Evolutionary conservation across 768 basidiomycete species (phyloP), one percentile per base, ranked within the genome.

Genomic region (Rickenella mellea): DNA sequence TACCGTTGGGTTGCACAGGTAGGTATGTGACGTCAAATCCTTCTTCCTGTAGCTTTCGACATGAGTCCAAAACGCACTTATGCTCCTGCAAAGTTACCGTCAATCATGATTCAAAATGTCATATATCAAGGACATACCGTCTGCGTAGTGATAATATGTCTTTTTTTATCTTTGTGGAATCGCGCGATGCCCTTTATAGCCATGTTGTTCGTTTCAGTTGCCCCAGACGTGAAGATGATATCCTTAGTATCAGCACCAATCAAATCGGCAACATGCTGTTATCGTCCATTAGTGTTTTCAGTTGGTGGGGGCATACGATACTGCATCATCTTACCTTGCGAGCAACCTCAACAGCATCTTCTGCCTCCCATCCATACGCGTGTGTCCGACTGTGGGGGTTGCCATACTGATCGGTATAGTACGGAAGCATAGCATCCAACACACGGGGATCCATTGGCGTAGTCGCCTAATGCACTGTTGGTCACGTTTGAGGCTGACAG

Each of bases 321-420:
- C n/a, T 36, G 7, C 8, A 11, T 2, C 17, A n/a, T 57, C 55
- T 17, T 40, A 81, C 91, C 73, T 87, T 81, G 41, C 96, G 77
- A 2, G 91, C 93, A 47, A 83, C 79, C 57, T 98, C 96, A 6
- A 96, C 88, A 0, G 85, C 96, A 55, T 82, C 73, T 55, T 99
- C 96, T 5, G 94, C 90, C 64, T 99, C 96, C 96, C 96, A 99
- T 3, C 96, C 96, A 60, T 98, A 99, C 1, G 96, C 91, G 63
- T 99, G 96, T 22, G 96, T 98, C 43, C 96, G 79, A 59, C 90
- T 93, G 59, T 98, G 96, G 7, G 96, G 94, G 63, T 98, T 99
- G 4, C 96, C 96, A 56, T 84, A 98, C 59, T 90, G 89, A 59
- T 98, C 89, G 4, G 92, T 94, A 50, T 93, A 65, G 63, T 77